These are phyloP conservation scores for Teratosphaeria viscida DNA, from an alignment of 2,329 filamentous ascomycete genomes.

Conservation along the genomic window DNA sequence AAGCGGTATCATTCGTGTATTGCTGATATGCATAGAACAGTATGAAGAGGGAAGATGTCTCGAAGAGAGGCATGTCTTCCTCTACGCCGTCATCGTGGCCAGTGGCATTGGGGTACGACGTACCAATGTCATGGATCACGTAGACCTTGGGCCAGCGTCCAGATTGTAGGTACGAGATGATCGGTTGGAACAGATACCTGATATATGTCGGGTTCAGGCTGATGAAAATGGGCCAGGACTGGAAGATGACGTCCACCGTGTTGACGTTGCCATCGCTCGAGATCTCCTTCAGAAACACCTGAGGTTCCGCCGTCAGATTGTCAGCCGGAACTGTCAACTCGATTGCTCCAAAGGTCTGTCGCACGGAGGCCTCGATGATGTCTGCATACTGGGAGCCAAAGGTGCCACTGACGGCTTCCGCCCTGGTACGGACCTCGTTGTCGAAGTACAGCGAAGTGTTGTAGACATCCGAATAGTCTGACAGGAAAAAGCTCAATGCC, in stretches of 20 bases:
- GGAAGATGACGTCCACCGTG: constrained; percentile 25
- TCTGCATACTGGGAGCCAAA: constrained; percentile 20
- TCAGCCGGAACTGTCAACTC: constrained; percentile 16
- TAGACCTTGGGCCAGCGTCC: constrained; percentile 13
- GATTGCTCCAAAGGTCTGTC: constrained; percentile 18
- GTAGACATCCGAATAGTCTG: constrained; percentile 9
- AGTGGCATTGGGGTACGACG: constrained; percentile 16
- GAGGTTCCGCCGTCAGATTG: constrained; percentile 10
- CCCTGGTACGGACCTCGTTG: constrained; percentile 10
- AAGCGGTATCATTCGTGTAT: constrained; percentile 36
- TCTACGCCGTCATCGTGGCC: constrained; percentile 27
- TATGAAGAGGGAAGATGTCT: constrained; percentile 44
- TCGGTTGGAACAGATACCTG: constrained; percentile 11
- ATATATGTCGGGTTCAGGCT: constrained; percentile 15
- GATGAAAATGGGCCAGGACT: constrained; percentile 22
- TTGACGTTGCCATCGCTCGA: constrained; percentile 29
- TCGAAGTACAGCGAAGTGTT: constrained; percentile 12
- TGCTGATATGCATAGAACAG: constrained; percentile 49
- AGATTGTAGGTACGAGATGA: constrained; percentile 14
- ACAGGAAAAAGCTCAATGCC: constrained; percentile 14
- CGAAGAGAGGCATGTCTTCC: constrained; percentile 38
- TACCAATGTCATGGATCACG: constrained; percentile 18
- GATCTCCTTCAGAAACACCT: constrained; percentile 48
- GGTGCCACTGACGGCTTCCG: constrained; percentile 11
- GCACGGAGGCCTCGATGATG: constrained; percentile 17